Percentiles rank a stretch among this genome's conserved stretches.
Conservation (phyloP, 257 asterid genomes). For the Ilex aquifolium region DNA sequence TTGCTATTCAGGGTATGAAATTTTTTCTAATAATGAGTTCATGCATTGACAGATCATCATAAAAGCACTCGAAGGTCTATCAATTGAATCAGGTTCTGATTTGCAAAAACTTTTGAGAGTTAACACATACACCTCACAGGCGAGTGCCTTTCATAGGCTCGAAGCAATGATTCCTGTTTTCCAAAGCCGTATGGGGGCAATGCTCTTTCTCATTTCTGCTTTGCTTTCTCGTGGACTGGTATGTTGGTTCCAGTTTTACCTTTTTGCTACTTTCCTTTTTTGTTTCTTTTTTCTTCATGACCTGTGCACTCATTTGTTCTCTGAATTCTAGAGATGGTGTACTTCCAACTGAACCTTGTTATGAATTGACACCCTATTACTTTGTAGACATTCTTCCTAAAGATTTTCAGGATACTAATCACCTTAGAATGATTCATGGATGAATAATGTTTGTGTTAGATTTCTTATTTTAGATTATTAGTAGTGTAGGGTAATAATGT, state of each 20-base stretch:
- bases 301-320: neutral
- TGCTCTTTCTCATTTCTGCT: conserved; percentile 88
- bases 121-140: conserved; percentile 44
- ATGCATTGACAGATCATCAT: conserved; percentile 44
- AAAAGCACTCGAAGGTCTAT: conserved; percentile 64
- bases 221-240: conserved; percentile 94
- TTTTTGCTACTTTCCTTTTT: neutral
- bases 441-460: too few species aligned
- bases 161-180: conserved; percentile 72
- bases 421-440: too few species aligned
- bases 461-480: too few species aligned
- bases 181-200: conserved; percentile 93
- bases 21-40: too few species aligned
- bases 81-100: conserved; percentile 72
- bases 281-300: neutral
- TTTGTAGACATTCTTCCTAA: too few species aligned
- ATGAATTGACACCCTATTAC: too few species aligned
- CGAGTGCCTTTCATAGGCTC: conserved; percentile 51
- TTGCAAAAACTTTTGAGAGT: conserved; percentile 65
- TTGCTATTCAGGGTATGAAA: too few species aligned
- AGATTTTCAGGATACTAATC: too few species aligned
- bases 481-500: too few species aligned
- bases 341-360: too few species aligned
- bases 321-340: too few species aligned
- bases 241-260: conserved; percentile 12